Percentiles rank a stretch among this genome's conserved stretches.
phyloP scores from a whole-genome alignment of 352 stramenopile genomes.

The Phytophthora chlamydospora region DNA sequence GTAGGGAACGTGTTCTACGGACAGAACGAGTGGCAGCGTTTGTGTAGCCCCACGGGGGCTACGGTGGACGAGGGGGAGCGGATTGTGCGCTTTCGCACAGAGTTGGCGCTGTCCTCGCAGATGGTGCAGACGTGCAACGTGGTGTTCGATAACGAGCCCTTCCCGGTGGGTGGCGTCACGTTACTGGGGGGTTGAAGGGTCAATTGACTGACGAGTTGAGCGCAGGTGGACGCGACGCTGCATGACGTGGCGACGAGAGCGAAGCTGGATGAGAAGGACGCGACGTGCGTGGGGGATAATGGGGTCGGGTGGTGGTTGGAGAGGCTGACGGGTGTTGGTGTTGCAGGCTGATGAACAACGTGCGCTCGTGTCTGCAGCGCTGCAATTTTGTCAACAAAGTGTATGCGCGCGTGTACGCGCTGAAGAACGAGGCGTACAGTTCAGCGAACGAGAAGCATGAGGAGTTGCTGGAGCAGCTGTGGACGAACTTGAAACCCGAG shows the following conservation, averaged over 20 bases:
- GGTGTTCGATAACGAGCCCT: conserved; percentile 80
- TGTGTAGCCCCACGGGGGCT: conserved; percentile 51
- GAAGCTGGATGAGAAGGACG: conserved; percentile 53
- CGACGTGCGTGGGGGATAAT: conserved; percentile 36
- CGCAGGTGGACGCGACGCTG: conserved; percentile 59
- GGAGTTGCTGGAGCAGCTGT: conserved; percentile 83
- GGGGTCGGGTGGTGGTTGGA: background rate
- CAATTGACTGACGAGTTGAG: background rate
- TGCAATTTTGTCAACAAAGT: conserved; percentile 84
- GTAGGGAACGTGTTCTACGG: conserved; percentile 66
- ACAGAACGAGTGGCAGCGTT: conserved; percentile 75
- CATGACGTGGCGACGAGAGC: conserved; percentile 62
- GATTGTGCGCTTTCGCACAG: conserved; percentile 77
- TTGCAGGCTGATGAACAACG: conserved; percentile 65
- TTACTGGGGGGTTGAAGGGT: background rate
- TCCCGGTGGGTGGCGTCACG: conserved; percentile 45
- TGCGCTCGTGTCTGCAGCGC: conserved; percentile 68
- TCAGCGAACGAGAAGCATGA: conserved; percentile 75
- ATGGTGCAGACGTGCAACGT: conserved; percentile 78
- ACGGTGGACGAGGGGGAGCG: conserved; percentile 63
- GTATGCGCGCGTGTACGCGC: conserved; percentile 50
- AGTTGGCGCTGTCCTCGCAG: conserved; percentile 58
- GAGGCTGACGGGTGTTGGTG: conserved; percentile 1
- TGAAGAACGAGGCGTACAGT: conserved; percentile 75
- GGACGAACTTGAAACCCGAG: conserved; percentile 79